Percentiles rank a stretch among this genome's conserved stretches.
phyloP scores from a whole-genome alignment of 192 early-diverging fungal species.

The Powellomyces hirtus region DNA sequence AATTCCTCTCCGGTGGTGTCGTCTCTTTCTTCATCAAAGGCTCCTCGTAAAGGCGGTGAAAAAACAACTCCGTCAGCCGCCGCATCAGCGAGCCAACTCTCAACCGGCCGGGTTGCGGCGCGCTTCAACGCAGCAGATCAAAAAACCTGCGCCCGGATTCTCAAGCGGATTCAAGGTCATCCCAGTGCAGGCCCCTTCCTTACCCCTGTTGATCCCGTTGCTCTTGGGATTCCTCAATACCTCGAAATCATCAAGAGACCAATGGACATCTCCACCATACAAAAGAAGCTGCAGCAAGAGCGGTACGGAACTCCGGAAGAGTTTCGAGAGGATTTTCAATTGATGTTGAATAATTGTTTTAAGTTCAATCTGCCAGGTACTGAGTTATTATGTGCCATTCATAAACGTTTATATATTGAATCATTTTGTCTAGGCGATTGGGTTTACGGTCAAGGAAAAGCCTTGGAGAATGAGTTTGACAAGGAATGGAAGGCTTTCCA shows the following conservation, averaged over 20 bases:
- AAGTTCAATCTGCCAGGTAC: constrained; percentile 65
- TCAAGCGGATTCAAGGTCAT: constrained; percentile 1
- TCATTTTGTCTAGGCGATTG: constrained; percentile 43
- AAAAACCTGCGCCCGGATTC: constrained; percentile 3
- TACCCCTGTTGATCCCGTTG: constrained; percentile 69
- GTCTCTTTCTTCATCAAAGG: neutral
- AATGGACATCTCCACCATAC: constrained; percentile 84
- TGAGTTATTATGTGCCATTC: neutral
- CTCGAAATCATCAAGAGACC: constrained; percentile 78
- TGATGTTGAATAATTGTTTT: constrained; percentile 53
- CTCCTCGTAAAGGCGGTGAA: neutral
- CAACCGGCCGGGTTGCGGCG: neutral
- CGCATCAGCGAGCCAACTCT: neutral
- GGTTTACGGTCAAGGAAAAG: constrained; percentile 37
- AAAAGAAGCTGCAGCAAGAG: constrained; percentile 62
- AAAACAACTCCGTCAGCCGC: neutral
- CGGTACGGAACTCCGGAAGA: constrained; percentile 57
- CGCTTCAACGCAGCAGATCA: constrained; percentile 1
- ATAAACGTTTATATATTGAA: neutral
- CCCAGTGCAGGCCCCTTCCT: constrained; percentile 9
- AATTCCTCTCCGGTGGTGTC: neutral
- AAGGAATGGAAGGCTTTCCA: constrained; percentile 32
- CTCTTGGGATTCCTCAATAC: constrained; percentile 84
- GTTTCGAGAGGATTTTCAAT: constrained; percentile 67
- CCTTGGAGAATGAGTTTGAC: constrained; percentile 24